Base-by-base conservation (phyloP, 2,329 filamentous ascomycete species). In the Claviceps humidiphila region DNA sequence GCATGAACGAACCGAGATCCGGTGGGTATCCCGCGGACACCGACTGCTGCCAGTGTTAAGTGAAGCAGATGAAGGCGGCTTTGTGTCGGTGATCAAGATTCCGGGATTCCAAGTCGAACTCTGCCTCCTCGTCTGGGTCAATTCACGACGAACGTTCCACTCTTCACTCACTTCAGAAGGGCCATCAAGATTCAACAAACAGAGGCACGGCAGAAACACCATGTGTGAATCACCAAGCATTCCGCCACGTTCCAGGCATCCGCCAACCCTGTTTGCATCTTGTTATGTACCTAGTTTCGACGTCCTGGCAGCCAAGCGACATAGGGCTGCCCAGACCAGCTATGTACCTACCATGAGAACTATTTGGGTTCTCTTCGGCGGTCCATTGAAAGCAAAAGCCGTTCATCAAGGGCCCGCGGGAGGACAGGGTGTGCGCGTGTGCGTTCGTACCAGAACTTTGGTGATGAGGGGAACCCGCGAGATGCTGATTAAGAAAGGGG, bases 241-340 rank as follows among this genome's bases (percentile, higher is more conserved):
- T 9, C 20, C 11, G 40, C 40, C 40, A 42, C 2, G 41, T 24
- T 42, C 16, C 48, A 40, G 48, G 26, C 11, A 17, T 41, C 24
- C 17, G 39, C 6, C 39, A 43, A 37, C 22, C 39, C 48, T 43
- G 24, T n/a, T 20, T 17, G 39, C 39, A 41, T 53, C 26, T n/a
- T 43, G 26, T 50, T 44, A 24, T 3, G 22, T 22, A 26, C n/a
- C n/a, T n/a, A 20, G 43, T 50, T 50, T 42, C 51, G 43, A 50
- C 41, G n/a, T 47, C 48, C 16, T 37, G 47, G 47, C 51, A 17
- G 26, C 43, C 43, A 45, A 51, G 49, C 47, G 37, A 52, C 50
- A 52, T 49, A 54, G 53, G 53, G 53, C 53, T 54, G 24, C 24
- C 24, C 24, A 24, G 24, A 54, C 49, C 49, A 8, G 39, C n/a